Base-by-base conservation (phyloP, 2,329 filamentous ascomycete species). In the Verticillium alfalfae region DNA sequence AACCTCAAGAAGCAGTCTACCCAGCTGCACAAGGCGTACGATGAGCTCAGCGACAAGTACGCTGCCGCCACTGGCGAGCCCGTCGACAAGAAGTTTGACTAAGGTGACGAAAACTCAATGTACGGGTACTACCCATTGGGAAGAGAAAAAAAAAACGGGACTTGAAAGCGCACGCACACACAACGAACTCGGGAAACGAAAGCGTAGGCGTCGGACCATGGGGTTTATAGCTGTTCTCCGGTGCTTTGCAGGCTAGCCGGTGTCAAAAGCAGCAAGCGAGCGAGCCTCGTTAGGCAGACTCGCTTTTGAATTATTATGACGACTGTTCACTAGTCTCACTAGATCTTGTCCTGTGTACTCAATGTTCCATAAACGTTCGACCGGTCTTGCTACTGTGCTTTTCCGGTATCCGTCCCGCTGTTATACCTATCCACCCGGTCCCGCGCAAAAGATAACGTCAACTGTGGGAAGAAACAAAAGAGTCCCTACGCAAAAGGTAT, bases 1-100 rank as follows among this genome's bases (percentile, higher is more conserved):
- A 91, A 86, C 62, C 81, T 98, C 69, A 96, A 96, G 89, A 96
- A 96, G 84, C 95, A 99, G 84, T 86, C 88, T 65, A 86, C 91
- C 73, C 91, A 91, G 59, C 83, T 98, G 64, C 87, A 88, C 75
- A 85, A 87, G 73, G 93, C 96, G 81, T 98, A 97, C 78, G 86
- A 91, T 74, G 87, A 88, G 68, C 82, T 98, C 70, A 88, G 91
- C 66, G 93, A 98, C 72, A 87, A 95, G 81, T 89, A 93, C 69
- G 84, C 87, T 63, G 78, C 81, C 63, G 82, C 84, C 13, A 59
- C 58, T 12, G 58, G 58, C 34, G 79, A 83, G 67, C 69, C 76
- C 62, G 78, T 82, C 56, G 80, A 81, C 60, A 86, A 85, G 78
- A 91, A 91, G 81, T 78, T 81, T 15, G 80, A 78, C 71, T 84